Evolutionary conservation across 345 rosid genomes (phyloP), one percentile per base, ranked within the genome.

Genomic region (Pistacia integerrima): DNA sequence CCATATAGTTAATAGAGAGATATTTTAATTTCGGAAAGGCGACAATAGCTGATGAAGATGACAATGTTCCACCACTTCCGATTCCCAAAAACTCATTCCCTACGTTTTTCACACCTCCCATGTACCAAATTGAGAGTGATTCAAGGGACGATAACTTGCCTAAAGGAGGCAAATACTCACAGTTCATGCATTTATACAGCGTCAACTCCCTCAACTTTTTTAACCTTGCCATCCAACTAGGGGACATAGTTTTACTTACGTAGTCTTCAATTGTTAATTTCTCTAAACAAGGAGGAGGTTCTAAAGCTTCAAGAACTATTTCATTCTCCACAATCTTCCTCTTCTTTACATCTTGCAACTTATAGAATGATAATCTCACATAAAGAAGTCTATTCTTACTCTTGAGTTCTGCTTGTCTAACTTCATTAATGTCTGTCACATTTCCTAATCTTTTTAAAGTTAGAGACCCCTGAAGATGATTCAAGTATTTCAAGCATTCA

Each of bases 241-340:
- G 54, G 11, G 13, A 49, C 12, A 41, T 6, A 7, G 14, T 41
- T 4, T 64, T 56, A 30, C 75, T 64, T 33, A 28, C 18, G 11
- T 75, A 74, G 17, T 13, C 0, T 1, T 11, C 5, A 30, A 79
- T 46, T 17, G 16, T 52, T 64, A 79, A 74, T 41, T 17, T 28
- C 61, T 76, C 65, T 11, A 80, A 17, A 52, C 38, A 17, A 52
- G 70, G 76, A 72, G 74, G 74, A 13, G 77, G 83, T 61, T 72
- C 58, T 17, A 60, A 30, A 13, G 59, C 77, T 71, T 76, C 70
- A 7, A 72, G 64, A 14, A 76, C 73, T 13, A 18, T 57, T 28
- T 72, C 79, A 48, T 64, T 38, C 28, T 25, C 41, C 61, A 4
- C 41, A 20, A 46, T 22, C 18, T 4, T 1, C 8, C 11, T 7